Base-by-base conservation (phyloP, 1,139 yeast genomes). In the Tardiomyces depauwii region DNA sequence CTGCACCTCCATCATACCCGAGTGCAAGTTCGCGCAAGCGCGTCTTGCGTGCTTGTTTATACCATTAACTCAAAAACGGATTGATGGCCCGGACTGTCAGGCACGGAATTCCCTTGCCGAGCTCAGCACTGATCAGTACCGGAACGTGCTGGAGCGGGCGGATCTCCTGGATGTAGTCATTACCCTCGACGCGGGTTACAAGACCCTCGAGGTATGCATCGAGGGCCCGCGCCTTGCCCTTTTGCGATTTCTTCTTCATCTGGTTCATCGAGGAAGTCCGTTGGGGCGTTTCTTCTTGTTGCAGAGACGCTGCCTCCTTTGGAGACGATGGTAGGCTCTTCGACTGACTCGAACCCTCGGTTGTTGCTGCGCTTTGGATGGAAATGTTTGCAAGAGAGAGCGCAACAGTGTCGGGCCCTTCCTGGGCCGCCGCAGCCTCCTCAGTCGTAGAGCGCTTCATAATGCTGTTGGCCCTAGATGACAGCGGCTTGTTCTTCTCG, bases 1-100 rank as follows among this genome's bases (percentile, higher is more conserved):
- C n/a, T n/a, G n/a, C n/a, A n/a, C n/a, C n/a, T n/a, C n/a, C n/a
- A n/a, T n/a, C n/a, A n/a, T n/a, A n/a, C n/a, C n/a, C n/a, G n/a
- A n/a, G n/a, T n/a, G n/a, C n/a, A n/a, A n/a, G n/a, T n/a, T n/a
- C n/a, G n/a, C 25, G 7, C 25, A 21, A 5, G 25, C 25, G 7
- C 4, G 7, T 21, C 4, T 21, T 21, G 25, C 25, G 25, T 21
- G 4, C 25, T 21, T 21, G 25, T 21, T 21, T 21, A 21, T 21
- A 7, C 7, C 25, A 21, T 39, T 39, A 42, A 45, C 48, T 48
- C n/a, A 68, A 63, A 64, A 88, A 91, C 36, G 98, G 98, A 59
- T 91, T 91, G 59, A 89, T 72, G n/a, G 91, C 83, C 58, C 96
- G 78, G 12, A 91, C 96, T 2, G 96, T 86, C 60, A 91, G 74